A percentile compares a stretch with the other conserved stretches of the same genome.
These are phyloP conservation scores for Penicillium sp. DNA, from an alignment of 2,329 filamentous ascomycete genomes.

Conservation along the genomic window DNA sequence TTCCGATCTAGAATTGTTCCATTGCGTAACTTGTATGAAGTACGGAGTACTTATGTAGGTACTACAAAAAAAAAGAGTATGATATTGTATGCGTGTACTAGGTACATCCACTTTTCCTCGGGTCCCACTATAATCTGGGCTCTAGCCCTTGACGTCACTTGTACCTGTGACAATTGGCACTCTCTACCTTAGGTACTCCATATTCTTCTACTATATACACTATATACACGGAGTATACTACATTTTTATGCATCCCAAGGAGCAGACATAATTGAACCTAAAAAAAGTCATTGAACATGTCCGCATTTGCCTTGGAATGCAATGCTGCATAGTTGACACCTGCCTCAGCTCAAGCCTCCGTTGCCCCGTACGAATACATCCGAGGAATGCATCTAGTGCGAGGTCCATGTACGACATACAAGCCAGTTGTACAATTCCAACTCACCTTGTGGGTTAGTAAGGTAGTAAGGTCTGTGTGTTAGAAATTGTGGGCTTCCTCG, in stretches of 20 bases:
- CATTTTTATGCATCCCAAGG: background rate
- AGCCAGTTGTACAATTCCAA: background rate
- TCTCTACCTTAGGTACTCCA: background rate
- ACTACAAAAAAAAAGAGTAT: too few species aligned
- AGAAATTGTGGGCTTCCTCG: background rate
- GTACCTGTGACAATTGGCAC: constrained; percentile 1
- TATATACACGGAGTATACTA: background rate
- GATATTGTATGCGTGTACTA: background rate
- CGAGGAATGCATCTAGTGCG: constrained; percentile 8
- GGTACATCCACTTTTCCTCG: constrained; percentile 6
- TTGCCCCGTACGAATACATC: constrained; percentile 4
- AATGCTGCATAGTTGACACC: constrained; percentile 4
- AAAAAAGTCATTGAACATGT: background rate
- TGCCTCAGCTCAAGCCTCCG: background rate
- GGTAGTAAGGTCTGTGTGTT: background rate
- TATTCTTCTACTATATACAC: background rate
- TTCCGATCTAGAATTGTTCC: background rate
- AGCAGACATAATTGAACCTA: background rate
- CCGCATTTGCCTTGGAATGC: background rate
- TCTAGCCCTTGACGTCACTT: constrained; percentile 5
- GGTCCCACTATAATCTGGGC: constrained; percentile 8
- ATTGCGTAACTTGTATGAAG: background rate
- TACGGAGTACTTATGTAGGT: too few species aligned
- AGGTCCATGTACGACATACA: constrained; percentile 8
- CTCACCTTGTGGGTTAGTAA: background rate